Evolutionary conservation across 2,329 filamentous ascomycete species (phyloP).

Genomic region (Mollisia scopiformis): DNA sequence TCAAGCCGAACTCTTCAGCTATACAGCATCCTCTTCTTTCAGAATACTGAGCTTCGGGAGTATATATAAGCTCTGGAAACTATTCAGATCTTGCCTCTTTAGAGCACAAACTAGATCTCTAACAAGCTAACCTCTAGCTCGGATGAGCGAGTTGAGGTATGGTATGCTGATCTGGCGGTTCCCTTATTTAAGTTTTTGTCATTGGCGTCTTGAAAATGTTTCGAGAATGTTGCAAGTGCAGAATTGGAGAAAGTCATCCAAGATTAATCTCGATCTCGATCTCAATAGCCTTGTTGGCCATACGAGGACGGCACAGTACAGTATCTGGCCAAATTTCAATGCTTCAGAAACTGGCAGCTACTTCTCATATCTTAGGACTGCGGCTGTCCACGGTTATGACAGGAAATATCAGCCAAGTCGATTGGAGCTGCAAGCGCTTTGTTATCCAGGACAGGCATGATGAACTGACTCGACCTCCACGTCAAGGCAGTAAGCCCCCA

Average conservation of each 20-base stretch:
- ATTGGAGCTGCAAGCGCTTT: background rate
- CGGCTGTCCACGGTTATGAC: background rate
- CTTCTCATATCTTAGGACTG: background rate
- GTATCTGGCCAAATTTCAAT: background rate
- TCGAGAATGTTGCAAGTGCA: background rate
- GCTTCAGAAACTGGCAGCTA: background rate
- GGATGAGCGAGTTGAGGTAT: background rate
- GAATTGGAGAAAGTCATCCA: background rate
- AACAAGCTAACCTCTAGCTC: background rate
- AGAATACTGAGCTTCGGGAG: too few relatives aligned
- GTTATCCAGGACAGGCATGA: background rate
- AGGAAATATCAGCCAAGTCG: background rate
- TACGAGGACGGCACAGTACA: background rate
- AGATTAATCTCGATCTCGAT: background rate
- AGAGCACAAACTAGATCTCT: background rate
- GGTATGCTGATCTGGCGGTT: background rate
- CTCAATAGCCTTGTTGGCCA: background rate
- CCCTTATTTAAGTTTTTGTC: background rate
- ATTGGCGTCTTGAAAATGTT: background rate
- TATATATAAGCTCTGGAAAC: background rate
- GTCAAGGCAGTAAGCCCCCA: background rate
- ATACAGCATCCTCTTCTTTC: background rate
- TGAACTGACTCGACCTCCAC: background rate
- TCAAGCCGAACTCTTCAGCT: too few relatives aligned
- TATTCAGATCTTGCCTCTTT: background rate